Base-by-base conservation (phyloP, 306 rosid species). In the Senna siamea region DNA sequence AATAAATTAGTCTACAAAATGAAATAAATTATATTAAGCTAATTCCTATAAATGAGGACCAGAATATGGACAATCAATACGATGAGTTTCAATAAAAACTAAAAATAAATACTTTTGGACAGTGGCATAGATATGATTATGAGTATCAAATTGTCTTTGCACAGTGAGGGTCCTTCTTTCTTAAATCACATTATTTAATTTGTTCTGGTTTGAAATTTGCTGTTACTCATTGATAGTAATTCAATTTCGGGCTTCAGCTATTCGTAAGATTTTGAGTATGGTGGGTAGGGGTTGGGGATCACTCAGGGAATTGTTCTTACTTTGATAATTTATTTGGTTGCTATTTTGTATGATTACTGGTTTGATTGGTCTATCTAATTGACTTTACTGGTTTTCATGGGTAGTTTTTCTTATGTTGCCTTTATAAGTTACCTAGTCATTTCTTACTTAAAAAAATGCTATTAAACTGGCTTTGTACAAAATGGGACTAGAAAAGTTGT, bases 381-480 rank as follows among this genome's bases (percentile, higher is more conserved):
- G 72, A 64, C 26, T 63, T 34, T 51, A 35, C 70, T 34, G 10
- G 17, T 60, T 76, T 4, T 68, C 46, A 54, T 52, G 18, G 32
- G 51, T 28, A 61, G 23, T 40, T 44, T 38, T 19, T 41, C 35
- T 40, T 40, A 28, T 61, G 48, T 51, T 37, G 34, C 19, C 56
- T 60, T 40, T 18, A 30, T 35, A 22, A 76, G 69, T 48, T 67
- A 54, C 32, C n/a, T 66, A 9, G 20, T 44, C 41, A 56, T 77
- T 67, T 59, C 40, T 58, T 15, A 35, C 6, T 69, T 7, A 4
- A 35, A 46, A 5, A 48, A 9, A 34, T 22, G 65, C 28, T 28
- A 73, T 46, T 22, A 70, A 75, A 37, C 52, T 43, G 62, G 35
- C 32, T 64, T 70, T 65, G 13, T 46, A 55, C 20, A 17, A 61